A percentile compares a stretch with the other conserved stretches of the same genome.
Conservation (phyloP, 2,329 filamentous ascomycete species). For the Trichoderma asperellum region DNA sequence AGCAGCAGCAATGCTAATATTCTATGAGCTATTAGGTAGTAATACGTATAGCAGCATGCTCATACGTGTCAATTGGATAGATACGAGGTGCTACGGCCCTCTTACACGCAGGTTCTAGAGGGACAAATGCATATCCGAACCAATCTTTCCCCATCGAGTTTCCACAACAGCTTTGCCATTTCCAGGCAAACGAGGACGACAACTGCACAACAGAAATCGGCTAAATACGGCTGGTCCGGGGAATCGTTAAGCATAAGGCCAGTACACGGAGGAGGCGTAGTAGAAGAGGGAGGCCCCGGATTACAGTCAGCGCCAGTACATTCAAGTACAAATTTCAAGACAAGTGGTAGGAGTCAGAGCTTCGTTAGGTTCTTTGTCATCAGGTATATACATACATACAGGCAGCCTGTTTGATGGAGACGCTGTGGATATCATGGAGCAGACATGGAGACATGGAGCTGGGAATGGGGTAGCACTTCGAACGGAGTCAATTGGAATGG, state of each 20-base stretch:
- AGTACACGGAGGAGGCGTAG: slow-evolving; percentile 2
- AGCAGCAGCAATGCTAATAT: neutral
- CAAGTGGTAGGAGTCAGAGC: neutral
- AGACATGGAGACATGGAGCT: slow-evolving; percentile 9
- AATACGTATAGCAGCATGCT: neutral
- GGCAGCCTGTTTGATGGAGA: slow-evolving; percentile 19
- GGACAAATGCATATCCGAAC: slow-evolving; percentile 6
- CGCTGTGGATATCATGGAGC: slow-evolving; percentile 23
- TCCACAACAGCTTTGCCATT: slow-evolving; percentile 1
- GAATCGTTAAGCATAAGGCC: slow-evolving; percentile 18
- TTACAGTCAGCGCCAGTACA: slow-evolving; percentile 14
- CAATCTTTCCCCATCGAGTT: slow-evolving; percentile 3
- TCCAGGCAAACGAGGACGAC: slow-evolving; percentile 10
- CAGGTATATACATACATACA: slow-evolving; percentile 24
- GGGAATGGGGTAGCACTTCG: slow-evolving; percentile 12
- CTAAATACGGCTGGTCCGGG: slow-evolving; percentile 28
- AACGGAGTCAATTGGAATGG: slow-evolving; percentile 18
- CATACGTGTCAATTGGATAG: slow-evolving; percentile 5
- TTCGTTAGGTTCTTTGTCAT: slow-evolving; percentile 6
- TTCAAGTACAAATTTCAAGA: neutral
- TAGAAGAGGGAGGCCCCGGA: neutral
- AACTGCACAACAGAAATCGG: slow-evolving; percentile 7
- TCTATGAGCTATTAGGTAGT: neutral
- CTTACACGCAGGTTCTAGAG: neutral
- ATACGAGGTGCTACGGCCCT: neutral